phyloP scores from a whole-genome alignment of 805 yeast genomes.

The Millerago galiae region DNA sequence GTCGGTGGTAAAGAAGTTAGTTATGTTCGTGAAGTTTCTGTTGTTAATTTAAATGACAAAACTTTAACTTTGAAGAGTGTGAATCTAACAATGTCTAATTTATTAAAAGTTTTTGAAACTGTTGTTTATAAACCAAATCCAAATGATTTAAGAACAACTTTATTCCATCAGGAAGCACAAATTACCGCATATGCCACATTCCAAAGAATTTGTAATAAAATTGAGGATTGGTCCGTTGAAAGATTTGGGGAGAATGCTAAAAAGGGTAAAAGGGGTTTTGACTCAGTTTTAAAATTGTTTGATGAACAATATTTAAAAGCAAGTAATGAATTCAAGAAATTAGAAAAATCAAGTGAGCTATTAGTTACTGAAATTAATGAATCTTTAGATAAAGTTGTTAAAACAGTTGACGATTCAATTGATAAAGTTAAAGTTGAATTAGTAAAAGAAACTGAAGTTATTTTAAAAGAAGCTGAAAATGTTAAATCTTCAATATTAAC shows the following conservation, averaged over 20 bases:
- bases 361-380: slow-evolving; percentile 15
- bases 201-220: slow-evolving; percentile 62
- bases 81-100: slow-evolving; percentile 72
- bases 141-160: slow-evolving; percentile 42
- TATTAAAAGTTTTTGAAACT: slow-evolving; percentile 78
- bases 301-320: slow-evolving; percentile 24
- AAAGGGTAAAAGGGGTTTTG: slow-evolving; percentile 81
- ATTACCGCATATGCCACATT: slow-evolving; percentile 80
- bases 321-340: slow-evolving; percentile 1
- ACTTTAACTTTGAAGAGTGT: slow-evolving; percentile 77
- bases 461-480: slow-evolving; percentile 23
- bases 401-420: slow-evolving; percentile 24
- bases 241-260: slow-evolving; percentile 84
- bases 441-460: slow-evolving; percentile 33
- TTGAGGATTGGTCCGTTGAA: slow-evolving; percentile 90
- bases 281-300: slow-evolving; percentile 56
- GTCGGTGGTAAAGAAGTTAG: slow-evolving; percentile 71
- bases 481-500: slow-evolving; percentile 18
- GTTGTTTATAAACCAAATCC: slow-evolving; percentile 76
- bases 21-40: slow-evolving; percentile 84
- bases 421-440: slow-evolving; percentile 43
- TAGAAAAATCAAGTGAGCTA: slow-evolving; percentile 26
- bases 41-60: slow-evolving; percentile 60
- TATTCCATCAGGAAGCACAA: slow-evolving; percentile 77
- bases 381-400: slow-evolving; percentile 23